Evolutionary conservation across 345 rosid species (phyloP).

Genomic region (Lagerstroemia speciosa): DNA sequence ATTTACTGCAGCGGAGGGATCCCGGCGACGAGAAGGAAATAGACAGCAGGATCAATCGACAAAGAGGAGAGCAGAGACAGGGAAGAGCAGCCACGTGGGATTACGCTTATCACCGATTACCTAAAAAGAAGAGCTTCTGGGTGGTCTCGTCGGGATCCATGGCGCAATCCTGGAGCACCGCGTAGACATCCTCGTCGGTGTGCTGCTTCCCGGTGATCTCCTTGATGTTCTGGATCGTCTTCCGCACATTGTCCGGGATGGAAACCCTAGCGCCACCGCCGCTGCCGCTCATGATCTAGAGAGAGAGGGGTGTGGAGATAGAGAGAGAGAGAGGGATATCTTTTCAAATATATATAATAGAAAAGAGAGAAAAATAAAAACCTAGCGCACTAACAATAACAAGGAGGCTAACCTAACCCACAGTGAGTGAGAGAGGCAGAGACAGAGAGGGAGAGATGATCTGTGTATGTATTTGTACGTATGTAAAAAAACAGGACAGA

Average conservation of each 20-base stretch:
- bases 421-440: background rate
- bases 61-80: background rate
- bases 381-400: background rate
- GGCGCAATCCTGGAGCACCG: slow-evolving; percentile 51
- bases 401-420: no score
- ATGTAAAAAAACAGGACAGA: no score
- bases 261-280: slow-evolving; percentile 39
- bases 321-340: background rate
- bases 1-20: background rate
- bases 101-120: slow-evolving; percentile 16
- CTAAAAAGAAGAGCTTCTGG: slow-evolving; percentile 64
- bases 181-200: slow-evolving; percentile 74
- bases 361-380: background rate
- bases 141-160: slow-evolving; percentile 82
- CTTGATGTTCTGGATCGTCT: slow-evolving; percentile 55
- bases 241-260: slow-evolving; percentile 44
- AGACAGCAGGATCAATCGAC: background rate
- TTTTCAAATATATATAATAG: background rate
- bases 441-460: background rate
- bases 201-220: slow-evolving; percentile 72
- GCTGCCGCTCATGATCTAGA: slow-evolving; percentile 37
- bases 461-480: no score
- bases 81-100: no score
- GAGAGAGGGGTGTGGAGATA: slow-evolving; percentile 3
- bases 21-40: background rate